These are phyloP conservation scores for Phytophthora citrophthora DNA, from an alignment of 352 stramenopile species.

Conservation along the genomic window DNA sequence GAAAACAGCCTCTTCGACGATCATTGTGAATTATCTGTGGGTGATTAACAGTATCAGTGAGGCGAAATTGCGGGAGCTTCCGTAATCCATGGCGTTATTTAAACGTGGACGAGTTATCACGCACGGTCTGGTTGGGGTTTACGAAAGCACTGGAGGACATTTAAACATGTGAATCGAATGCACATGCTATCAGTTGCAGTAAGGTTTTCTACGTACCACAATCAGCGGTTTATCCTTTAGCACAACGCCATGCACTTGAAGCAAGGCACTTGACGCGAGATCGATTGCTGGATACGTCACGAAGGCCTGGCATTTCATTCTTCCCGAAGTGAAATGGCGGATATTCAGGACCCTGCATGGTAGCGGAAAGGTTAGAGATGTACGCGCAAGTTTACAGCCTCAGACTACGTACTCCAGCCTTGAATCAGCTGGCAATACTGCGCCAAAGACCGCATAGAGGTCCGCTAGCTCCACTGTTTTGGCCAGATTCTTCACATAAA, in stretches of 20 bases:
- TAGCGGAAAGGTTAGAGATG: not conserved
- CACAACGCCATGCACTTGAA: conserved; percentile 72
- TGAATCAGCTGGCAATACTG: conserved; percentile 36
- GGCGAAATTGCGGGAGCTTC: conserved; percentile 58
- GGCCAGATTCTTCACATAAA: conserved; percentile 88
- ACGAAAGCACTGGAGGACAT: conserved; percentile 41
- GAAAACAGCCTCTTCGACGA: conserved; percentile 38
- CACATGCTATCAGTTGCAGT: not conserved
- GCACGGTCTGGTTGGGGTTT: conserved; percentile 23
- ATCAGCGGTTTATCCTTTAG: conserved; percentile 82
- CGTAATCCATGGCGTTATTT: conserved; percentile 35
- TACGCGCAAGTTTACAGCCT: not conserved
- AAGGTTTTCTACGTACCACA: conserved; percentile 57
- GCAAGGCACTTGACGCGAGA: conserved; percentile 55
- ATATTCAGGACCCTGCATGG: conserved; percentile 51
- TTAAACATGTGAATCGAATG: conserved; percentile 38
- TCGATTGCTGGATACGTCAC: conserved; percentile 65
- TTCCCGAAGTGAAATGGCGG: conserved; percentile 76
- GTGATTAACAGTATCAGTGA: conserved; percentile 89
- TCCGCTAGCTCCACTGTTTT: conserved; percentile 54
- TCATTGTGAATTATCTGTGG: conserved; percentile 87
- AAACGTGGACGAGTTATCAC: conserved; percentile 14
- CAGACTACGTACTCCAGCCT: conserved; percentile 33
- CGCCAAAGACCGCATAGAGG: conserved; percentile 57
- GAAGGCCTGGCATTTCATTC: conserved; percentile 90